A percentile compares a stretch with the other conserved stretches of the same genome.
These are phyloP conservation scores for Neofusicoccum cordaticola DNA, from an alignment of 2,329 filamentous ascomycete species.

Conservation along the genomic window DNA sequence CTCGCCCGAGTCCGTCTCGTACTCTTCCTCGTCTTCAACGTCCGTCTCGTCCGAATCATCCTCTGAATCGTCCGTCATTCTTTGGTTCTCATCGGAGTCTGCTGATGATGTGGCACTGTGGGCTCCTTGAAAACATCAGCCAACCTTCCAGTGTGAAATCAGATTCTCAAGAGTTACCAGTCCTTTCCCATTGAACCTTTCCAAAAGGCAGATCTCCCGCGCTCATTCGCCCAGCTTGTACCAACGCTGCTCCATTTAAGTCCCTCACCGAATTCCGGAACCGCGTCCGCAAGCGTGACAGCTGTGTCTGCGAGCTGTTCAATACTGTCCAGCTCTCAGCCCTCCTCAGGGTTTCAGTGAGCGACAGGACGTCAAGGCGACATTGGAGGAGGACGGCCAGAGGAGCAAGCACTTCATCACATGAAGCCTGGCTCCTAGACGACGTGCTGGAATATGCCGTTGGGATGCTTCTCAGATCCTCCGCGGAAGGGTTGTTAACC, in stretches of 20 bases:
- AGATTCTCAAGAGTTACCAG: neutral
- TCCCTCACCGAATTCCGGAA: neutral
- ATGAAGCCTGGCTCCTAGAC: neutral
- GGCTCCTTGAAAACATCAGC: neutral
- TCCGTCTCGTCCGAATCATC: neutral
- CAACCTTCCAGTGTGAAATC: neutral
- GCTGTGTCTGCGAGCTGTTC: conserved; percentile 1
- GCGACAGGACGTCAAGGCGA: neutral
- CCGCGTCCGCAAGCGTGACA: neutral
- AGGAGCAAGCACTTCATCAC: neutral
- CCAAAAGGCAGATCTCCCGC: neutral
- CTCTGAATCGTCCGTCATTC: neutral
- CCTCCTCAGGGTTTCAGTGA: neutral
- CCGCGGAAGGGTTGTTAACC: neutral
- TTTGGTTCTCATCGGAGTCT: neutral
- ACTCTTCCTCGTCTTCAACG: neutral
- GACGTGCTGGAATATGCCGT: neutral
- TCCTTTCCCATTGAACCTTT: neutral
- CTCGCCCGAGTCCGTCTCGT: neutral
- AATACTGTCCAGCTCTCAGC: neutral
- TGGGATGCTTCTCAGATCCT: neutral
- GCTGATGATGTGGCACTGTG: neutral
- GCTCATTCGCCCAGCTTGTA: neutral
- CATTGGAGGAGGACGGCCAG: conserved; percentile 1
- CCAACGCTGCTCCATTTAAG: neutral